These are phyloP conservation scores for Gossypium bickii DNA, from an alignment of 345 rosid species.

Conservation along the genomic window DNA sequence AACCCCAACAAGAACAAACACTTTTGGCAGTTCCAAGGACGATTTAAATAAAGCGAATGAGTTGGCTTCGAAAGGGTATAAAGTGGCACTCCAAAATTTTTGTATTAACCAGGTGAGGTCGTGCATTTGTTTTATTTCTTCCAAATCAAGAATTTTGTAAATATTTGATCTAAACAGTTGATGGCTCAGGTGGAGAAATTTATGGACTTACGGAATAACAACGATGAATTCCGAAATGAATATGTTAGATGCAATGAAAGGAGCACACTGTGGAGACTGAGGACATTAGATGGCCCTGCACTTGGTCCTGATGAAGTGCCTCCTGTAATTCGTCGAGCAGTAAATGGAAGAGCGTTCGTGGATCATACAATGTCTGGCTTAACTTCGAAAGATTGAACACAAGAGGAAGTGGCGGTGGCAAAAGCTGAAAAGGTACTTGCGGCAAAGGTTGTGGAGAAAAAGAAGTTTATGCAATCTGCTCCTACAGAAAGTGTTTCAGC, in stretches of 20 bases:
- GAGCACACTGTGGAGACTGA: background rate
- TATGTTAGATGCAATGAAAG: background rate
- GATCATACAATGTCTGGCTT: too few species aligned
- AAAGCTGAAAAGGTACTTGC: background rate
- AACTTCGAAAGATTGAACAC: slow-evolving; percentile 27
- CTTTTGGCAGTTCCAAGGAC: slow-evolving; percentile 44
- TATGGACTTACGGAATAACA: slow-evolving; percentile 27
- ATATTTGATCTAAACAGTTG: slow-evolving; percentile 31
- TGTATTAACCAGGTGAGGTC: slow-evolving; percentile 28
- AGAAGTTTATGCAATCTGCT: slow-evolving; percentile 38
- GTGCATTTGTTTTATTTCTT: too few species aligned
- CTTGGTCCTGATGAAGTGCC: background rate
- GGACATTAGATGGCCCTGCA: background rate
- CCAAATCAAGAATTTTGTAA: too few species aligned
- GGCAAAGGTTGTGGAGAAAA: slow-evolving; percentile 13
- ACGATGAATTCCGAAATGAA: background rate
- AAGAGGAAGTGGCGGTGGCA: slow-evolving; percentile 15
- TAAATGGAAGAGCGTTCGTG: background rate
- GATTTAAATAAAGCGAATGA: slow-evolving; percentile 48
- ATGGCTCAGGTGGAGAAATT: slow-evolving; percentile 48
- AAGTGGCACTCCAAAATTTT: slow-evolving; percentile 40
- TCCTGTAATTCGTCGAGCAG: background rate
- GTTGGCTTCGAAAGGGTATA: slow-evolving; percentile 46
- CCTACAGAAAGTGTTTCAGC: slow-evolving; percentile 20
- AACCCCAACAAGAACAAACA: too few species aligned